phyloP scores from a whole-genome alignment of 192 early-diverging fungal genomes.

The Phlyctochytrium planicorne region DNA sequence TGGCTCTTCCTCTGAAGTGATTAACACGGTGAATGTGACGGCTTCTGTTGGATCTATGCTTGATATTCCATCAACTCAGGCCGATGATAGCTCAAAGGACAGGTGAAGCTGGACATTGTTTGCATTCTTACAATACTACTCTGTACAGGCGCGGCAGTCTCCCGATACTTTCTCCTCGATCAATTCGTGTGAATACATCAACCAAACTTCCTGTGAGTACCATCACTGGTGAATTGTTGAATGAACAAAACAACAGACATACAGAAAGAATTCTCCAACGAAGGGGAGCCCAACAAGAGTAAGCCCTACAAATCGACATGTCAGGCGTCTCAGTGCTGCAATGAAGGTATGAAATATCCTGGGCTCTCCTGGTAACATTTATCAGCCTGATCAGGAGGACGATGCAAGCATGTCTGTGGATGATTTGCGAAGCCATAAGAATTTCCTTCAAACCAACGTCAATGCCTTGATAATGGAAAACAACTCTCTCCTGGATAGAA shows the following conservation, averaged over 20 bases:
- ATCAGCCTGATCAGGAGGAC: background rate
- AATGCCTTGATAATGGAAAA: background rate
- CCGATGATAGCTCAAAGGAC: no score
- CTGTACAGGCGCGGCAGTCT: no score
- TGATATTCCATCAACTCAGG: no score
- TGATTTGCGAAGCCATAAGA: background rate
- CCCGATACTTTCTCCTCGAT: no score
- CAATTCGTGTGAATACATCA: no score
- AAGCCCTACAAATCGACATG: background rate
- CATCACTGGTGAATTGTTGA: no score
- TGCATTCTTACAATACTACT: no score
- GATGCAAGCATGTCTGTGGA: background rate
- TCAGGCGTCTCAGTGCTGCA: background rate
- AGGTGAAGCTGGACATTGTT: no score
- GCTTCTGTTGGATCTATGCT: background rate
- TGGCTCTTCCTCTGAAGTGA: no score
- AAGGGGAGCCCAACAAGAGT: background rate
- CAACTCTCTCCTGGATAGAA: constrained; percentile 4
- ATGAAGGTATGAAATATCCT: background rate
- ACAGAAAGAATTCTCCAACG: background rate
- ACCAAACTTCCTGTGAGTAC: no score
- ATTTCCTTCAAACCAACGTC: constrained; percentile 8
- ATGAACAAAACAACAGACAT: no score
- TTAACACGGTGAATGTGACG: no score
- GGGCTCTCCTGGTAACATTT: background rate